phyloP scores from a whole-genome alignment of 2,329 filamentous ascomycete genomes.

The Tetracladium maxilliforme region DNA sequence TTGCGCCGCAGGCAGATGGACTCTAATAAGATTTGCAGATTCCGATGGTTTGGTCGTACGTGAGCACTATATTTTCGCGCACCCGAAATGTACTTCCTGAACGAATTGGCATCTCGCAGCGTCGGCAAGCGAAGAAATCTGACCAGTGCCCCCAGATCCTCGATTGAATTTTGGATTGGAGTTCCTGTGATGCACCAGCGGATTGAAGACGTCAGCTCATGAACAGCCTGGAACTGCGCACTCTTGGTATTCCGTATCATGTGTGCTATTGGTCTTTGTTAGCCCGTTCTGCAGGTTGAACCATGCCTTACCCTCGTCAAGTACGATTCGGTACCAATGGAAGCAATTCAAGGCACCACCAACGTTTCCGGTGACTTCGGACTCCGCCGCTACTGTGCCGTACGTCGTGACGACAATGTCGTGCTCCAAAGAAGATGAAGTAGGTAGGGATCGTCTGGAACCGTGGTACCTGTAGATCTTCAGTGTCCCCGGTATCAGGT shows the following conservation, averaged over 20 bases:
- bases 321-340: slow-evolving; percentile 24
- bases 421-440: slow-evolving; percentile 12
- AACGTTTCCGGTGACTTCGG: slow-evolving; percentile 6
- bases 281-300: background rate
- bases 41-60: slow-evolving; percentile 11
- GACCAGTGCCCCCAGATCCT: slow-evolving; percentile 14
- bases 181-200: slow-evolving; percentile 15
- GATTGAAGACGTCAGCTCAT: slow-evolving; percentile 22
- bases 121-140: slow-evolving; percentile 9
- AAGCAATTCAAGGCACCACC: slow-evolving; percentile 16
- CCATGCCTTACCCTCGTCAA: slow-evolving; percentile 25
- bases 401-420: slow-evolving; percentile 33
- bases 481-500: slow-evolving; percentile 13
- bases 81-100: slow-evolving; percentile 9
- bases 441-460: slow-evolving; percentile 9
- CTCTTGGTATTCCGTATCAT: slow-evolving; percentile 32
- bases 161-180: slow-evolving; percentile 15
- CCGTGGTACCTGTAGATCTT: slow-evolving; percentile 22
- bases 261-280: slow-evolving; percentile 21
- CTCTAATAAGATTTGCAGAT: slow-evolving; percentile 18
- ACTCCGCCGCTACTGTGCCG: slow-evolving; percentile 24
- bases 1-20: slow-evolving; percentile 25
- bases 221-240: slow-evolving; percentile 24
- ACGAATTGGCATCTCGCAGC: slow-evolving; percentile 5
- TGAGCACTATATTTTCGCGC: slow-evolving; percentile 10